Evolutionary conservation across 495 filamentous ascomycete species (phyloP).

Genomic region (Talaromyces nanjingensis): DNA sequence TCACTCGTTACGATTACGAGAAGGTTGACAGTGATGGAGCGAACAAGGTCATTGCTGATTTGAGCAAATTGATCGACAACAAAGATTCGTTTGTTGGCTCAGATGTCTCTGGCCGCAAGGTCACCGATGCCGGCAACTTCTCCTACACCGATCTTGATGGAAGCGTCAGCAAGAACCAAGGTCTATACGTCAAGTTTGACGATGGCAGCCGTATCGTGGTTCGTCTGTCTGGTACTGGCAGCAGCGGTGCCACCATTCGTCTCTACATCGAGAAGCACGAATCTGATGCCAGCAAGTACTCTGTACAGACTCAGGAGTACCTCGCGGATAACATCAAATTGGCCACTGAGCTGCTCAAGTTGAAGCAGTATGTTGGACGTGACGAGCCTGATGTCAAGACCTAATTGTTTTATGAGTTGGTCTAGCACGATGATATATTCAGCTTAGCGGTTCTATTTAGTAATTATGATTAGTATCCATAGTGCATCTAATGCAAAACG

Average conservation of each 20-base stretch:
- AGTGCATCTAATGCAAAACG: background rate
- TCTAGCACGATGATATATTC: background rate
- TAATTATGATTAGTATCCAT: background rate
- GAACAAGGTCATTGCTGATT: constrained; percentile 72
- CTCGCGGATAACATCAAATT: constrained; percentile 80
- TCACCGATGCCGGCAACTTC: constrained; percentile 88
- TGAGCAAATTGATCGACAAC: constrained; percentile 61
- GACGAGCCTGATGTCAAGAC: constrained; percentile 94
- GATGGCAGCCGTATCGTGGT: constrained; percentile 93
- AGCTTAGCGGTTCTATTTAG: background rate
- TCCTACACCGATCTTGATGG: constrained; percentile 95
- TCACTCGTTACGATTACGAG: constrained; percentile 98
- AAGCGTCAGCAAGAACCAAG: constrained; percentile 91
- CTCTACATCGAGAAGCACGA: constrained; percentile 94
- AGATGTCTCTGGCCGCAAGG: constrained; percentile 71
- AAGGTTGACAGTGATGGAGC: constrained; percentile 85
- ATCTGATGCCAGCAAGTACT: constrained; percentile 65
- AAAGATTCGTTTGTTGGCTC: constrained; percentile 77
- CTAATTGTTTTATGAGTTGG: constrained; percentile 27
- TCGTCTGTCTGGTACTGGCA: constrained; percentile 87
- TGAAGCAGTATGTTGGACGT: constrained; percentile 83
- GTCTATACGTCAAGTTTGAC: constrained; percentile 89
- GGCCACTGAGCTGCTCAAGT: constrained; percentile 74
- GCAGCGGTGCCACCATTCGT: constrained; percentile 90
- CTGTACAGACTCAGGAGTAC: constrained; percentile 83